A percentile compares a stretch with the other conserved stretches of the same genome.
Evolutionary conservation across 192 early-diverging fungal genomes (phyloP).

Genomic region (Backusella westeae): DNA sequence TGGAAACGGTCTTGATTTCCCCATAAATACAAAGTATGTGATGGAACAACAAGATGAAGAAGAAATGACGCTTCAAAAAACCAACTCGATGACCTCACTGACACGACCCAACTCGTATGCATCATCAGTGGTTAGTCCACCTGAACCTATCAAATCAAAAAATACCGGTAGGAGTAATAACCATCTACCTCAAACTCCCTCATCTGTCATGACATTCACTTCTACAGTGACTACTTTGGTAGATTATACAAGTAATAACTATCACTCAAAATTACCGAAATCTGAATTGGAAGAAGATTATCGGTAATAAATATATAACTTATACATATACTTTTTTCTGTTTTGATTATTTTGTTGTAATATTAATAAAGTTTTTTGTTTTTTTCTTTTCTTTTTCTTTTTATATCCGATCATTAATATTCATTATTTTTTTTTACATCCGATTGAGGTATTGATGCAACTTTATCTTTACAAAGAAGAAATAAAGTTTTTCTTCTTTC

Average conservation of each 20-base stretch:
- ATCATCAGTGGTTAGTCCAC: not conserved
- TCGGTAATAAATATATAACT: not conserved
- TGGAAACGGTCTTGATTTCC: slow-evolving; percentile 70
- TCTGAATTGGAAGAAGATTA: slow-evolving; percentile 1
- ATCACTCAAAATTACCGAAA: not conserved
- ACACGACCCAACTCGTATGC: not conserved
- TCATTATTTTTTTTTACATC: not conserved
- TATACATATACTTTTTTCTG: not conserved
- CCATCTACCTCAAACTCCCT: slow-evolving; percentile 11
- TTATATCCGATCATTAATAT: not conserved
- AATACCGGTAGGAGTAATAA: not conserved
- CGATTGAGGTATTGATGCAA: not conserved
- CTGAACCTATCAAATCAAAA: slow-evolving; percentile 6
- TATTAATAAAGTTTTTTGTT: slow-evolving; percentile 3
- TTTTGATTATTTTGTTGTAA: not conserved
- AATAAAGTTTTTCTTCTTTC: not conserved
- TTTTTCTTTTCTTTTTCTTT: not conserved
- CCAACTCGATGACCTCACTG: not conserved
- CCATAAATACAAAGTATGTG: slow-evolving; percentile 40
- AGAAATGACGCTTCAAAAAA: not conserved
- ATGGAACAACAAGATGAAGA: slow-evolving; percentile 5
- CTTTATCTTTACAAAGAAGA: not conserved
- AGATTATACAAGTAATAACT: slow-evolving; percentile 10
- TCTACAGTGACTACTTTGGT: slow-evolving; percentile 21
- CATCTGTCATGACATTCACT: slow-evolving; percentile 20